Percentiles rank a stretch among this genome's conserved stretches.
phyloP scores from a whole-genome alignment of 2,329 filamentous ascomycete species.

The Penicillium aurantiogriseum region DNA sequence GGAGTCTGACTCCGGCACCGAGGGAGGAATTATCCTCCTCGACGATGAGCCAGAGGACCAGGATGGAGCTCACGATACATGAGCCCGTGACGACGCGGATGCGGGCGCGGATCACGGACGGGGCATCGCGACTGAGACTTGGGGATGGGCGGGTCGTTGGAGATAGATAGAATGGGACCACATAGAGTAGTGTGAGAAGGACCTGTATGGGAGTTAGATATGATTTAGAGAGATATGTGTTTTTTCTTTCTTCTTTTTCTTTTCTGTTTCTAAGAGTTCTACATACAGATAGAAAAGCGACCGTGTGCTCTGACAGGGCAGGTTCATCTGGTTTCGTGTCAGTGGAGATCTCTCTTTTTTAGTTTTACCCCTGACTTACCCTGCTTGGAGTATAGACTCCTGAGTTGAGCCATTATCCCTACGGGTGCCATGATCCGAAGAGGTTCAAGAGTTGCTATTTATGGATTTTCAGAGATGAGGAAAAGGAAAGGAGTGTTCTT shows the following conservation, averaged over 20 bases:
- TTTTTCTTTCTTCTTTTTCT: neutral
- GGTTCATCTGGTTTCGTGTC: constrained; percentile 34
- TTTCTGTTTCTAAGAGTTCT: constrained; percentile 4
- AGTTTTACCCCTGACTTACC: constrained; percentile 21
- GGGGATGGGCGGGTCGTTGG: constrained; percentile 74
- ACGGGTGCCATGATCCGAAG: constrained; percentile 35
- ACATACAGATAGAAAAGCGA: constrained; percentile 42
- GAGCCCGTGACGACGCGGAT: constrained; percentile 77
- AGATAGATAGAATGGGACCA: constrained; percentile 86
- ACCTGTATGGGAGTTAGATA: constrained; percentile 50
- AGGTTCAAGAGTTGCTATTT: constrained; percentile 1
- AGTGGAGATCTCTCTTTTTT: constrained; percentile 6
- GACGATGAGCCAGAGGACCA: constrained; percentile 66
- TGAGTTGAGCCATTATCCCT: constrained; percentile 32
- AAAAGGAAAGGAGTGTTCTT: constrained; percentile 4
- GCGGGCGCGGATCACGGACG: constrained; percentile 82
- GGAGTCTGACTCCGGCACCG: constrained; percentile 61
- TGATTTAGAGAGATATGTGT: neutral
- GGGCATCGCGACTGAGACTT: constrained; percentile 78
- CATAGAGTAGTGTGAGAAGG: constrained; percentile 82
- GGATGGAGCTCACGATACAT: constrained; percentile 64
- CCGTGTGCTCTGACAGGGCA: constrained; percentile 36
- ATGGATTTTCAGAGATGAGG: neutral
- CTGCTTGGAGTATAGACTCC: constrained; percentile 33
- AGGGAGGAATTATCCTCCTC: constrained; percentile 52